These are phyloP conservation scores for Termitomyces sp. DNA, from an alignment of 768 basidiomycete species.

Conservation along the genomic window DNA sequence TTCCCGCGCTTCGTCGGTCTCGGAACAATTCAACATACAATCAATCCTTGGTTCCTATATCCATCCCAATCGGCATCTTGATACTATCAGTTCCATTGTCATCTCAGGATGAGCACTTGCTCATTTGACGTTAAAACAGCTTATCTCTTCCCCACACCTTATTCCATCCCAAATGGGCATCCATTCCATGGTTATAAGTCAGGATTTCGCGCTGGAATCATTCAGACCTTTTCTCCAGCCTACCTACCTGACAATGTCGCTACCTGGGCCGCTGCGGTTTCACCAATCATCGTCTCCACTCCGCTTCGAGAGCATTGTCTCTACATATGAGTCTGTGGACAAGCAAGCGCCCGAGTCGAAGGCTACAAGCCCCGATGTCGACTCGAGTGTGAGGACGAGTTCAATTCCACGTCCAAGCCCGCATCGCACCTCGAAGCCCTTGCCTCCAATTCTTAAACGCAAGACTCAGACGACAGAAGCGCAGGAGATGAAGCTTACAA, in stretches of 20 bases:
- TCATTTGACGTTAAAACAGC: background rate
- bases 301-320: background rate
- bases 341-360: background rate
- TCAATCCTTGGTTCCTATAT: background rate
- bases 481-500: background rate
- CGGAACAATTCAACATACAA: background rate
- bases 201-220: background rate
- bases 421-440: slow-evolving; percentile 3
- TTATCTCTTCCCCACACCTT: background rate
- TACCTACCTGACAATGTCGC: background rate
- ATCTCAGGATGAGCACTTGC: background rate
- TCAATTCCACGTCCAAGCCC: background rate
- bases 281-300: background rate
- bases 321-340: background rate
- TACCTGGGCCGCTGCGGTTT: background rate
- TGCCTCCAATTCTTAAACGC: slow-evolving; percentile 6
- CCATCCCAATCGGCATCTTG: background rate
- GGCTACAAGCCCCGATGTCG: background rate
- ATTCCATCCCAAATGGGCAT: background rate
- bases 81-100: background rate
- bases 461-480: background rate
- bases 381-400: background rate
- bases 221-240: background rate
- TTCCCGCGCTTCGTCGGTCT: background rate
- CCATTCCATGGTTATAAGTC: background rate